These are phyloP conservation scores for Claviceps maximensis DNA, from an alignment of 2,329 filamentous ascomycete genomes.

Conservation along the genomic window DNA sequence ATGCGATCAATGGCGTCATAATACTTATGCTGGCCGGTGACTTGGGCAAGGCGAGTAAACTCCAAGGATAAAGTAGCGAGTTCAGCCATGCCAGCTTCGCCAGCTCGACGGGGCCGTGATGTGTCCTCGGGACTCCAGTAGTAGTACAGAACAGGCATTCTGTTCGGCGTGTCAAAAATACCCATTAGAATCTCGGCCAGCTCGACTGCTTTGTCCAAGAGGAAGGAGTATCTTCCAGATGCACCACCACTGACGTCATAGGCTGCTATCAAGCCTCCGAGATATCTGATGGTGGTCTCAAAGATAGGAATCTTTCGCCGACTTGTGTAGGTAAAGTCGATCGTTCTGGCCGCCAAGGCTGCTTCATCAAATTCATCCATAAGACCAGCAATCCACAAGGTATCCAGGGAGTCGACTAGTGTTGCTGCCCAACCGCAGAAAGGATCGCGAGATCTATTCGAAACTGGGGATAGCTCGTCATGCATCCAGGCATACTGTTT, in stretches of 20 bases:
- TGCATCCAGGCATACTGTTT: slow-evolving; percentile 67
- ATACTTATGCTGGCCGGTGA: slow-evolving; percentile 70
- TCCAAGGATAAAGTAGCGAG: slow-evolving; percentile 73
- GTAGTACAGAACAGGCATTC: slow-evolving; percentile 78
- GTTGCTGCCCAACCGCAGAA: slow-evolving; percentile 91
- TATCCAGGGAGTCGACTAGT: slow-evolving; percentile 69
- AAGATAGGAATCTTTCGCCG: slow-evolving; percentile 71
- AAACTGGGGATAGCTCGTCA: slow-evolving; percentile 70
- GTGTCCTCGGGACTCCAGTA: slow-evolving; percentile 56
- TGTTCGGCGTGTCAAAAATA: slow-evolving; percentile 82
- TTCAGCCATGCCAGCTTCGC: slow-evolving; percentile 50
- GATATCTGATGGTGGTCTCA: slow-evolving; percentile 81
- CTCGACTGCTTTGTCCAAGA: slow-evolving; percentile 67
- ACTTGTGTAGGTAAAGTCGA: slow-evolving; percentile 68
- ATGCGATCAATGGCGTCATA: slow-evolving; percentile 84
- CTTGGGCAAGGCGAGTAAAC: slow-evolving; percentile 76
- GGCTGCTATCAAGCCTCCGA: slow-evolving; percentile 73
- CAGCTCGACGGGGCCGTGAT: slow-evolving; percentile 50
- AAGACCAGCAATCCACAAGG: slow-evolving; percentile 76
- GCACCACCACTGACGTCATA: slow-evolving; percentile 68
- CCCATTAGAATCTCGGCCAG: slow-evolving; percentile 70
- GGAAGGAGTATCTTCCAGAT: slow-evolving; percentile 42
- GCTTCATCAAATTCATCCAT: slow-evolving; percentile 70
- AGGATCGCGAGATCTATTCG: slow-evolving; percentile 55
- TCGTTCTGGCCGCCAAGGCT: slow-evolving; percentile 51